Evolutionary conservation across 441 rosid genomes (phyloP).

Genomic region (Omphalea diandra): DNA sequence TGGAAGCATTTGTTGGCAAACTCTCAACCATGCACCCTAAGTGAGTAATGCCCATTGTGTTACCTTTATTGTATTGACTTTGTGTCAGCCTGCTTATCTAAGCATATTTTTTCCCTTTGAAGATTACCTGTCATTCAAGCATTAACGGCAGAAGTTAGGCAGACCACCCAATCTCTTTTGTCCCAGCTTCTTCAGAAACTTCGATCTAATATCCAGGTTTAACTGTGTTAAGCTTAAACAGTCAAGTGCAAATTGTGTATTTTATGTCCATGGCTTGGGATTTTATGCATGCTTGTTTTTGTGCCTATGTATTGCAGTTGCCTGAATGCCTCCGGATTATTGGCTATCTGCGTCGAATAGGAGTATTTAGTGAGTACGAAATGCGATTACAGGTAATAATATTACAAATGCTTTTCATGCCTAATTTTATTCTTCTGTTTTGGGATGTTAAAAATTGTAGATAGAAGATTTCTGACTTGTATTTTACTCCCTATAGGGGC

Average conservation of each 20-base stretch:
- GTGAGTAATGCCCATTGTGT: constrained; percentile 47
- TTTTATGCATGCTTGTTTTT: constrained; percentile 14
- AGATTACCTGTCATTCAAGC: constrained; percentile 92
- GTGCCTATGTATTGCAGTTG: constrained; percentile 47
- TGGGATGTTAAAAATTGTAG: not conserved
- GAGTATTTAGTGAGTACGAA: constrained; percentile 89
- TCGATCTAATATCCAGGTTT: constrained; percentile 89
- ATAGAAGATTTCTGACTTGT: not conserved
- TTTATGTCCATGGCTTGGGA: constrained; percentile 11
- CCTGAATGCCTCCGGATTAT: constrained; percentile 94
- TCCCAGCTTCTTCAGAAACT: constrained; percentile 91
- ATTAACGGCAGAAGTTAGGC: constrained; percentile 82
- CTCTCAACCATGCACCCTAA: constrained; percentile 95
- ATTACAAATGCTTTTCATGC: constrained; percentile 3
- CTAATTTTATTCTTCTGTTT: not conserved
- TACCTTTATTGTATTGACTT: constrained; percentile 23
- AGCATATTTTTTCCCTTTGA: constrained; percentile 20
- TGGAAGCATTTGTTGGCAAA: constrained; percentile 86
- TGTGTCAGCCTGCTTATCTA: constrained; percentile 24
- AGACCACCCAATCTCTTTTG: constrained; percentile 93
- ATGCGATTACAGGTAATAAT: constrained; percentile 78
- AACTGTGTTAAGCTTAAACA: constrained; percentile 16
- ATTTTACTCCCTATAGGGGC: not conserved
- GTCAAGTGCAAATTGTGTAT: constrained; percentile 8
- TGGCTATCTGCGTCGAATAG: constrained; percentile 89